Evolutionary conservation across 2,329 filamentous ascomycete species (phyloP), one percentile per base, ranked within the genome.

Genomic region (Monilinia vaccinii-corymbosi): DNA sequence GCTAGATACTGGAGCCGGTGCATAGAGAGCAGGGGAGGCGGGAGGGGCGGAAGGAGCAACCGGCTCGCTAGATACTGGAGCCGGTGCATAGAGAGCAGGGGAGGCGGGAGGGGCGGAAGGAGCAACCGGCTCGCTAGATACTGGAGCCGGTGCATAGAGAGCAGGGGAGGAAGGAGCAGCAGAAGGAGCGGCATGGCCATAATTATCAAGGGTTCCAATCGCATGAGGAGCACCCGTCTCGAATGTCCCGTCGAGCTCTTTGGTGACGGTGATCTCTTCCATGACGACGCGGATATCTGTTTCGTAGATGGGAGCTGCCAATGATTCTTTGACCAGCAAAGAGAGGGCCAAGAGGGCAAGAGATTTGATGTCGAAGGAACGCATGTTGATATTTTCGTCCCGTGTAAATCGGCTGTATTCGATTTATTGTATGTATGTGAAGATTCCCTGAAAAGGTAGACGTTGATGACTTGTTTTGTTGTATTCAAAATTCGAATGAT

Each of bases 321-420:
- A 36, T 50, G 63, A 65, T 58, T 67, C 67, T 61, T 66, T 68
- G 64, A 67, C 64, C 67, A 71, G 69, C 65, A 71, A 67, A 66
- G 68, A 68, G 18, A 67, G 58, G 36, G 68, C 67, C 62, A 70
- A 62, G 56, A 69, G 51, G 64, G 66, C 68, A 42, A 68, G 49
- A 52, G 46, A 68, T 32, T 65, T 63, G 61, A 69, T 61, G 10
- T 64, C 61, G 55, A 62, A 61, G 38, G 63, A 66, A 61, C 65
- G 69, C 69, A 71, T 71, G 25, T 28, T 63, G 46, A 34, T 53
- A 28, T 31, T 55, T 46, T 36, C 16, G n/a, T 23, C 21, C 36
- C 32, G n/a, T 51, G 14, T 42, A 32, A 21, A 6, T 2, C 3
- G 38, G 46, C 14, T 52, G 28, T 21, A 25, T 49, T 51, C 10